Evolutionary conservation across 2,329 filamentous ascomycete species (phyloP).

Genomic region (Neopestalotiopsis sp.): DNA sequence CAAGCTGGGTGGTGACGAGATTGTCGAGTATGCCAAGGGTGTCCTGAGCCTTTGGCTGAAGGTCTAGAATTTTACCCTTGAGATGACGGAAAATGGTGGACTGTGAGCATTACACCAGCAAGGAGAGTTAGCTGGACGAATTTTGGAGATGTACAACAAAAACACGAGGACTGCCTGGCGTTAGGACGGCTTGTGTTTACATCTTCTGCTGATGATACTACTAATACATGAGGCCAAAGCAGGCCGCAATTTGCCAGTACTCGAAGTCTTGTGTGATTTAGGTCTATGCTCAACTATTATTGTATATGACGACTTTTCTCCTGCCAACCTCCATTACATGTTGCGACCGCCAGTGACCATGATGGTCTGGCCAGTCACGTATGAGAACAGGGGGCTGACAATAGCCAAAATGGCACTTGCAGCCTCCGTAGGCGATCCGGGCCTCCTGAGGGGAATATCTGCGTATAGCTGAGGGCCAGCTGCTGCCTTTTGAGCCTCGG

Average conservation of each 20-base stretch:
- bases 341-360: constrained; percentile 81
- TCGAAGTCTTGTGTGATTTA: not conserved
- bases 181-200: constrained; percentile 21
- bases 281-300: not conserved
- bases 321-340: constrained; percentile 45
- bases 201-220: constrained; percentile 7
- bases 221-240: constrained; percentile 19
- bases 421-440: constrained; percentile 81
- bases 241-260: constrained; percentile 13
- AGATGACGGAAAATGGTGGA: not conserved
- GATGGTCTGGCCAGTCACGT: constrained; percentile 87
- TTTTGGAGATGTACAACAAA: constrained; percentile 10
- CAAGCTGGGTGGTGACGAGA: constrained; percentile 93
- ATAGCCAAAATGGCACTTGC: constrained; percentile 79
- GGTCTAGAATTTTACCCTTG: constrained; percentile 56
- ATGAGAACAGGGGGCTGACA: constrained; percentile 81
- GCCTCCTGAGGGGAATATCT: constrained; percentile 80
- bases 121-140: constrained; percentile 6
- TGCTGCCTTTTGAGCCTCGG: constrained; percentile 59
- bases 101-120: not conserved
- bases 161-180: constrained; percentile 20
- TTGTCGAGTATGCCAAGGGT: constrained; percentile 93
- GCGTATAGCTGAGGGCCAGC: constrained; percentile 52
- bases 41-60: constrained; percentile 79
- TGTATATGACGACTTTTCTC: not conserved